Conservation (phyloP, 2,329 filamentous ascomycete genomes). For the Fusarium metavorans region DNA sequence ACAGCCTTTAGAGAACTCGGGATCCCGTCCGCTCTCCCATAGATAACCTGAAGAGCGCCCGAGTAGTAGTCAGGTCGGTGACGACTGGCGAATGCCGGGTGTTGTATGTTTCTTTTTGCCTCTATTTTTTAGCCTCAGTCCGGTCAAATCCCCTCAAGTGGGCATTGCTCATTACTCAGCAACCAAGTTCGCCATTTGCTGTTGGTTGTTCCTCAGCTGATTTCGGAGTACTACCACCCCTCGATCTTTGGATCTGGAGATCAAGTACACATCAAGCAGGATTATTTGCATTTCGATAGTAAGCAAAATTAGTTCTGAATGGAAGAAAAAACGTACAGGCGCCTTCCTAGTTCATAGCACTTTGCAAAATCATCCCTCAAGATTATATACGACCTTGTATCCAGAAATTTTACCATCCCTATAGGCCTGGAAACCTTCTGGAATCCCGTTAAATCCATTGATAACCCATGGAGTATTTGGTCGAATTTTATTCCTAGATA, state of each 20-base stretch:
- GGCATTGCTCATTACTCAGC: not conserved
- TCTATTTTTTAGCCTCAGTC: not conserved
- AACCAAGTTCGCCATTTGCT: not conserved
- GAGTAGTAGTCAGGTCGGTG: slow-evolving; percentile 21
- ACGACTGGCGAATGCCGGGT: slow-evolving; percentile 24
- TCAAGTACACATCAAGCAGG: too few relatives aligned
- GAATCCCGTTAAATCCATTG: not conserved
- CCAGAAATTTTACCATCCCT: slow-evolving; percentile 7
- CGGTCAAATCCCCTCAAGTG: not conserved
- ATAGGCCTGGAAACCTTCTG: not conserved
- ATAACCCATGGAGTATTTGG: not conserved
- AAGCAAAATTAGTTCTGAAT: too few relatives aligned
- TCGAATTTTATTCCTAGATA: not conserved
- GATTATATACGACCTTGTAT: not conserved
- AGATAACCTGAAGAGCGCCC: slow-evolving; percentile 17
- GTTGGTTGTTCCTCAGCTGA: not conserved
- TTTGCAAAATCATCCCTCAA: not conserved
- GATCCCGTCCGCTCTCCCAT: slow-evolving; percentile 19
- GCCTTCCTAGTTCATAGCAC: not conserved
- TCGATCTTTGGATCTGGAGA: not conserved
- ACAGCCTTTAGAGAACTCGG: slow-evolving; percentile 15
- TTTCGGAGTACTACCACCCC: not conserved
- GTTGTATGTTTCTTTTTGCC: slow-evolving; percentile 14
- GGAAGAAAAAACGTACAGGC: too few relatives aligned
- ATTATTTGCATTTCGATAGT: too few relatives aligned